phyloP scores from a whole-genome alignment of 1,284 basidiomycete species.

The Sanghuangporus baumii region DNA sequence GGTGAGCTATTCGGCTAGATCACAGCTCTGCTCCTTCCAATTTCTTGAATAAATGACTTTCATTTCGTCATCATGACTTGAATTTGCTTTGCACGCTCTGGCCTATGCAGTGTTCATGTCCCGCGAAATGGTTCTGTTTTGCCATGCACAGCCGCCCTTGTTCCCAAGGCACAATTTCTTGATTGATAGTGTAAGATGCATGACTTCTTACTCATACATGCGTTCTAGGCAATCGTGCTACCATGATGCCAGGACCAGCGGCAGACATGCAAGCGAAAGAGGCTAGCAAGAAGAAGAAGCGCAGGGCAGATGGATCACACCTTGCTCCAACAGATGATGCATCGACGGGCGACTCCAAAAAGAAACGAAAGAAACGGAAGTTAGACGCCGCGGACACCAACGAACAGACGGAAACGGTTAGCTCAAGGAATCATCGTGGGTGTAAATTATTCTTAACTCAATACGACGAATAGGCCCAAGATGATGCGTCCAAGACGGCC shows the following conservation, averaged over 20 bases:
- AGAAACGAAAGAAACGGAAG: constrained; percentile 17
- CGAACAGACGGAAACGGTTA: not conserved
- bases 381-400: not conserved
- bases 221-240: not conserved
- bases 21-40: not conserved
- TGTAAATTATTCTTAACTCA: not conserved
- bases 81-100: too few relatives aligned
- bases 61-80: too few relatives aligned
- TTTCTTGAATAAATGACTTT: too few relatives aligned
- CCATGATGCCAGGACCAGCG: not conserved
- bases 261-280: not conserved
- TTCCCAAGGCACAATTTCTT: not conserved
- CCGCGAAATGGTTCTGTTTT: too few relatives aligned
- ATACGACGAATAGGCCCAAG: not conserved
- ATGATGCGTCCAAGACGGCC: not conserved
- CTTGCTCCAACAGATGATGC: constrained; percentile 3
- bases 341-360: constrained; percentile 19
- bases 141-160: too few relatives aligned
- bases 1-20: not conserved
- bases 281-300: too few relatives aligned
- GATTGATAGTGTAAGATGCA: not conserved
- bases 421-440: not conserved
- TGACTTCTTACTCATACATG: not conserved
- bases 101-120: too few relatives aligned
- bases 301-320: not conserved